Percentiles rank a stretch among this genome's conserved stretches.
phyloP scores from a whole-genome alignment of 148 eudicot genomes.

The Silene latifolia region DNA sequence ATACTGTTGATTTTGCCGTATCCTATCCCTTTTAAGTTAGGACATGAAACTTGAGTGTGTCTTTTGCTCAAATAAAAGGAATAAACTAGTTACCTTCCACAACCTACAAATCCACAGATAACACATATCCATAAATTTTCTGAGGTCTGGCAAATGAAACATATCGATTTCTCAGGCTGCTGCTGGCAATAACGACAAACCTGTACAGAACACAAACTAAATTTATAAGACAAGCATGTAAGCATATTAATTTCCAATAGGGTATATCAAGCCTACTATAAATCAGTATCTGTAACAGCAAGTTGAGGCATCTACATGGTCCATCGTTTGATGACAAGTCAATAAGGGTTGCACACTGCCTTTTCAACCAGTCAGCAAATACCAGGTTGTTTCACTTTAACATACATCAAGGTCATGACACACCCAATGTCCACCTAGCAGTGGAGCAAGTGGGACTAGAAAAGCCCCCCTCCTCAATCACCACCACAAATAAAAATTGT shows the following conservation, averaged over 20 bases:
- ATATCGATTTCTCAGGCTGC: constrained; percentile 84
- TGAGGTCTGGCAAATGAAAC: constrained; percentile 83
- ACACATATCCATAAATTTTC: constrained; percentile 97
- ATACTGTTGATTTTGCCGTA: too few species aligned
- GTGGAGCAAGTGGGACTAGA: too few species aligned
- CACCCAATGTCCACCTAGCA: not conserved
- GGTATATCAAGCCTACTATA: too few species aligned
- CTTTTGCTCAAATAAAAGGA: constrained; percentile 5
- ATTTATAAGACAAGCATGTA: not conserved
- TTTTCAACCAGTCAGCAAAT: too few species aligned
- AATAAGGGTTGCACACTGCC: not conserved
- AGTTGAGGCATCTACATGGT: too few species aligned
- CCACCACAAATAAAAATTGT: too few species aligned
- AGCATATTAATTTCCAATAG: not conserved
- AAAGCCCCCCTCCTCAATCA: too few species aligned
- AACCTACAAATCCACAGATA: constrained; percentile 90
- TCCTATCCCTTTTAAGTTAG: not conserved
- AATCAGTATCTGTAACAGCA: too few species aligned
- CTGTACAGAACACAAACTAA: constrained; percentile 38
- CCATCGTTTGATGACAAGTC: not conserved
- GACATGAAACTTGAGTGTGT: not conserved
- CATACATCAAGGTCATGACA: not conserved
- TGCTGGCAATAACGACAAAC: constrained; percentile 98
- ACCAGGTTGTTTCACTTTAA: not conserved
- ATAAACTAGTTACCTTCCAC: constrained; percentile 65